Evolutionary conservation across 164 flowering plant genomes (phyloP).

Genomic region (Chimonanthus salicifolius): DNA sequence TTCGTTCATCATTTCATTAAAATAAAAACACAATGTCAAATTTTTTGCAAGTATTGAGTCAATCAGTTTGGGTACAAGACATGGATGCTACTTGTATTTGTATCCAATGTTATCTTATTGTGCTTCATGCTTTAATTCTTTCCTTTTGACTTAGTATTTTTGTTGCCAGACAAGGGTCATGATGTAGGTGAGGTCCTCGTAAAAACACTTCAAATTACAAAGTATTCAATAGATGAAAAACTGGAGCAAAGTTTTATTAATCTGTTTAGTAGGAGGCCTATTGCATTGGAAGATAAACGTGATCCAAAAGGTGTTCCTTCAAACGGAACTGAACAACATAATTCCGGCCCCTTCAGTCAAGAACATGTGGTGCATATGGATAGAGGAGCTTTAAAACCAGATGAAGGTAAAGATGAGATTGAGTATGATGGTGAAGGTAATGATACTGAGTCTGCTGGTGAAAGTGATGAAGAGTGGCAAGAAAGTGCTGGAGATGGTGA

Average conservation of each 20-base stretch:
- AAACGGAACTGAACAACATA: background rate
- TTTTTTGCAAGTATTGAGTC: too few relatives aligned
- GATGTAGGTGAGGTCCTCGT: conserved; percentile 86
- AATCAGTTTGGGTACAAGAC: too few relatives aligned
- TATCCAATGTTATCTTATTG: background rate
- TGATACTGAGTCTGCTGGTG: conserved; percentile 30
- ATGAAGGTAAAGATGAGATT: conserved; percentile 26
- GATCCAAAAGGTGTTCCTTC: conserved; percentile 19
- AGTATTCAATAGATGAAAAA: conserved; percentile 83
- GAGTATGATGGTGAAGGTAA: conserved; percentile 29
- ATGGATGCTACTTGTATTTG: background rate
- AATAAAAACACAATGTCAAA: too few relatives aligned
- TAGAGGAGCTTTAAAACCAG: conserved; percentile 20
- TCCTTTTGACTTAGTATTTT: background rate
- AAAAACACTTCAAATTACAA: conserved; percentile 71
- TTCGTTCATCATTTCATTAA: too few relatives aligned
- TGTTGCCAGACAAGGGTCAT: conserved; percentile 47
- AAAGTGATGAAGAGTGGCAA: conserved; percentile 19
- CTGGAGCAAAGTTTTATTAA: conserved; percentile 59
- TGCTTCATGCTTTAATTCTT: background rate
- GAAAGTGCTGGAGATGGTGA: conserved; percentile 10
- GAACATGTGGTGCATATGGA: conserved; percentile 10
- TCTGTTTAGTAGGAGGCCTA: conserved; percentile 43
- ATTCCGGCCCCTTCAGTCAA: background rate
- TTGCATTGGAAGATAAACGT: conserved; percentile 23